Percentiles rank a stretch among this genome's conserved stretches.
Evolutionary conservation across 768 basidiomycete species (phyloP).

Genomic region (Leucosporidium yakuticum): DNA sequence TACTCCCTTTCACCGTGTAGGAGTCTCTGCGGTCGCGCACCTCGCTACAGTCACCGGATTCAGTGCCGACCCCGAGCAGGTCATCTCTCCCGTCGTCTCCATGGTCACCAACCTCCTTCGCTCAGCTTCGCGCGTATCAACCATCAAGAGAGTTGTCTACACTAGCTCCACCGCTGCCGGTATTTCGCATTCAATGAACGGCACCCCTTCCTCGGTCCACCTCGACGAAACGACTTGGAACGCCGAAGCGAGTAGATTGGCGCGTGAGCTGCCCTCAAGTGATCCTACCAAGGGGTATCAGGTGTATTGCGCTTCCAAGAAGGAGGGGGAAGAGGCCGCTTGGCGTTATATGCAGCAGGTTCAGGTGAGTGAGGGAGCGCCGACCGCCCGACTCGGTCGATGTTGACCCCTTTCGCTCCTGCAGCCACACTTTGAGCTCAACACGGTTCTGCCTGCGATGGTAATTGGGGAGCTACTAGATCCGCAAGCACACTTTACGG

Average conservation of each 20-base stretch:
- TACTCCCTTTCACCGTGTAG: too few relatives aligned
- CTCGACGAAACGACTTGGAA: neutral
- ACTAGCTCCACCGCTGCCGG: neutral
- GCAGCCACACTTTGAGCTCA: neutral
- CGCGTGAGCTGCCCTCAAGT: neutral
- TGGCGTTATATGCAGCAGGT: neutral
- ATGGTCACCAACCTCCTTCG: neutral
- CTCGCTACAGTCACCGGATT: neutral
- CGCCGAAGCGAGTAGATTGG: neutral
- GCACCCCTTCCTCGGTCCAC: neutral
- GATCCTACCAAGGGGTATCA: neutral
- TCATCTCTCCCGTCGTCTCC: neutral
- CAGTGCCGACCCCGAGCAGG: neutral
- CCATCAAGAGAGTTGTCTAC: neutral
- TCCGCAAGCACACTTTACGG: neutral
- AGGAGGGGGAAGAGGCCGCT: neutral
- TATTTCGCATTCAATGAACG: neutral
- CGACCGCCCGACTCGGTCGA: neutral
- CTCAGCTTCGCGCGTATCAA: neutral
- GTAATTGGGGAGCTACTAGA: neutral
- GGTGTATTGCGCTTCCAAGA: neutral
- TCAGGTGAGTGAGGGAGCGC: neutral
- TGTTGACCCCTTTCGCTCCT: neutral
- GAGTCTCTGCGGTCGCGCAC: neutral
- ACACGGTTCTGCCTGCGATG: neutral